These are phyloP conservation scores for Pseudohyphozyma bogoriensis DNA, from an alignment of 768 basidiomycete genomes.

Conservation along the genomic window DNA sequence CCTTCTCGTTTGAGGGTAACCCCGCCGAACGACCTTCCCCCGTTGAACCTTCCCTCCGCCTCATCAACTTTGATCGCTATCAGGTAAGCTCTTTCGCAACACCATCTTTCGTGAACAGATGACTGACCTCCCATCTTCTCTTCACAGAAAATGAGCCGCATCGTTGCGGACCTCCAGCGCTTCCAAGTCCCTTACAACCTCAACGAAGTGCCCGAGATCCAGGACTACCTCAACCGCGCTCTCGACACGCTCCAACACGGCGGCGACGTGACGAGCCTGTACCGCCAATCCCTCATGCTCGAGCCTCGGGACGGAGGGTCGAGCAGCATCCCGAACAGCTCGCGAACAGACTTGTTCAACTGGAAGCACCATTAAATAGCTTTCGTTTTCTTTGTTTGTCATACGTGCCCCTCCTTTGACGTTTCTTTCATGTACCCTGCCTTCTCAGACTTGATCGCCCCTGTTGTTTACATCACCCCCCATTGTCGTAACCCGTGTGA, in stretches of 20 bases:
- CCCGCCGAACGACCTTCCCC: conserved; percentile 74
- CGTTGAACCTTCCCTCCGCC: conserved; percentile 57
- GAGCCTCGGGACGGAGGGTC: conserved; percentile 7
- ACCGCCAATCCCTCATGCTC: conserved; percentile 58
- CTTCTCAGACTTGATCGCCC: too few species aligned
- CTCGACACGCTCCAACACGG: conserved; percentile 64
- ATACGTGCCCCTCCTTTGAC: too few species aligned
- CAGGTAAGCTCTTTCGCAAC: conserved; percentile 74
- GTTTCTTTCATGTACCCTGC: too few species aligned
- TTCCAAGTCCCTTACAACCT: conserved; percentile 80
- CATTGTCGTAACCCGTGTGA: too few species aligned
- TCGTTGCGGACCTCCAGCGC: conserved; percentile 64
- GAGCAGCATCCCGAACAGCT: too few species aligned
- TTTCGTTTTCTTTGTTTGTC: too few species aligned
- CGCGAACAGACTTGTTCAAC: too few species aligned
- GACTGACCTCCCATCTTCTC: background rate
- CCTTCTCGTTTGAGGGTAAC: conserved; percentile 74
- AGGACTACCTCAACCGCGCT: conserved; percentile 60
- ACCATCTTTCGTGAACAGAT: conserved; percentile 42
- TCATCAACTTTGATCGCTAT: conserved; percentile 96
- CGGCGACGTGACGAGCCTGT: conserved; percentile 60
- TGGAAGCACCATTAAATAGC: too few species aligned
- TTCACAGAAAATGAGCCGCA: conserved; percentile 30
- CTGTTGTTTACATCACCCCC: too few species aligned
- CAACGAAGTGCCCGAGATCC: conserved; percentile 79